Conservation (phyloP, 2,329 filamentous ascomycete genomes). For the Daldinia eschscholtzii region DNA sequence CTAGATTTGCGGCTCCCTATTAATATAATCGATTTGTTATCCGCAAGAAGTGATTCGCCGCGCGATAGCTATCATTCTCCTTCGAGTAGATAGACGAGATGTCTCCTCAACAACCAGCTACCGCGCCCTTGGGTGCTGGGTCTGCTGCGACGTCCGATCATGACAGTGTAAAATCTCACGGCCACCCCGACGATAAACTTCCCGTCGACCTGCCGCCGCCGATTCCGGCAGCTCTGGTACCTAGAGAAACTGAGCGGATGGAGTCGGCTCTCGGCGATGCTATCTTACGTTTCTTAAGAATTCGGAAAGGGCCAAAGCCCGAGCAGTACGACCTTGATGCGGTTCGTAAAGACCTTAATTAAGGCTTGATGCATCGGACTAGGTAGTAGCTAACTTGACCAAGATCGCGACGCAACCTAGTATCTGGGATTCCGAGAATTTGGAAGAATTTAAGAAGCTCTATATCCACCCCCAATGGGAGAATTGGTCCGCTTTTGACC, state of each 20-base stretch:
- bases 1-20: neutral
- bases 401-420: slow-evolving; percentile 55
- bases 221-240: slow-evolving; percentile 46
- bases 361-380: neutral
- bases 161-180: slow-evolving; percentile 28
- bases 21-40: slow-evolving; percentile 19
- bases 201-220: slow-evolving; percentile 16
- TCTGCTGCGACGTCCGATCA: slow-evolving; percentile 37
- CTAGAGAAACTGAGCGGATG: slow-evolving; percentile 48
- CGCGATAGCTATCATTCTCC: slow-evolving; percentile 7
- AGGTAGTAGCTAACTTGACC: slow-evolving; percentile 30
- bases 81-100: slow-evolving; percentile 32
- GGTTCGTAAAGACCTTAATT: slow-evolving; percentile 31
- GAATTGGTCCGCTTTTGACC: slow-evolving; percentile 54
- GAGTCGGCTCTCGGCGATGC: slow-evolving; percentile 52
- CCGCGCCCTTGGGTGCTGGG: slow-evolving; percentile 14
- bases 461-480: slow-evolving; percentile 56
- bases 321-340: slow-evolving; percentile 50
- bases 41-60: slow-evolving; percentile 6
- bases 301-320: slow-evolving; percentile 51
- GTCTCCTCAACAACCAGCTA: slow-evolving; percentile 34
- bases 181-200: slow-evolving; percentile 28
- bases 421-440: slow-evolving; percentile 55
- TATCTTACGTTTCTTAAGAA: slow-evolving; percentile 52
- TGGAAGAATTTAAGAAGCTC: slow-evolving; percentile 53